These are phyloP conservation scores for Apiospora pterosperma DNA, from an alignment of 2,329 filamentous ascomycete genomes.

Conservation along the genomic window DNA sequence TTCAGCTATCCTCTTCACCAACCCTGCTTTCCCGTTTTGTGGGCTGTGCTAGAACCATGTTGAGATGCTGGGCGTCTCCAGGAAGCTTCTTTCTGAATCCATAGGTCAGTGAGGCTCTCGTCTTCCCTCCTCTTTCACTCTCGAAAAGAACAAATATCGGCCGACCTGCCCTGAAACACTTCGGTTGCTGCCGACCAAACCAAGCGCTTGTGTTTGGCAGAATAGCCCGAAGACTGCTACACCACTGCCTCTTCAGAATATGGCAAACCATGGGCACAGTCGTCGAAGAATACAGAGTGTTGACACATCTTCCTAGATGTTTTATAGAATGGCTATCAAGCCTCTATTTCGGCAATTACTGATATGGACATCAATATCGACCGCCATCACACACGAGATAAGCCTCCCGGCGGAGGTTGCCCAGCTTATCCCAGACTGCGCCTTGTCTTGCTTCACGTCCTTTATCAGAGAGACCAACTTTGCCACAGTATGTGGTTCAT, in stretches of 20 bases:
- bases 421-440: constrained; percentile 24
- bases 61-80: constrained; percentile 32
- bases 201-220: background rate
- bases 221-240: background rate
- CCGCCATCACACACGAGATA: constrained; percentile 15
- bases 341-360: constrained; percentile 21
- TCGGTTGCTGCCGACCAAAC: constrained; percentile 2
- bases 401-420: constrained; percentile 22
- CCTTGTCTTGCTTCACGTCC: constrained; percentile 51
- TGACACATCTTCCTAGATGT: constrained; percentile 22
- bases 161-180: constrained; percentile 19
- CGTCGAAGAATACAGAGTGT: constrained; percentile 16
- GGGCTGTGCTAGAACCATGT: constrained; percentile 25
- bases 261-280: constrained; percentile 13
- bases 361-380: constrained; percentile 24
- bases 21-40: constrained; percentile 17
- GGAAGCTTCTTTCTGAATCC: constrained; percentile 20
- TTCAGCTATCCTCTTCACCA: constrained; percentile 20
- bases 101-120: constrained; percentile 27
- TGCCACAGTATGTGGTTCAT: constrained; percentile 41
- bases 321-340: constrained; percentile 29
- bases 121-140: constrained; percentile 5
- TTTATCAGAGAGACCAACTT: constrained; percentile 62
- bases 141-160: constrained; percentile 2
- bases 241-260: background rate